Evolutionary conservation across 1,284 basidiomycete species (phyloP).

Genomic region (Xerocomus minutiporus): DNA sequence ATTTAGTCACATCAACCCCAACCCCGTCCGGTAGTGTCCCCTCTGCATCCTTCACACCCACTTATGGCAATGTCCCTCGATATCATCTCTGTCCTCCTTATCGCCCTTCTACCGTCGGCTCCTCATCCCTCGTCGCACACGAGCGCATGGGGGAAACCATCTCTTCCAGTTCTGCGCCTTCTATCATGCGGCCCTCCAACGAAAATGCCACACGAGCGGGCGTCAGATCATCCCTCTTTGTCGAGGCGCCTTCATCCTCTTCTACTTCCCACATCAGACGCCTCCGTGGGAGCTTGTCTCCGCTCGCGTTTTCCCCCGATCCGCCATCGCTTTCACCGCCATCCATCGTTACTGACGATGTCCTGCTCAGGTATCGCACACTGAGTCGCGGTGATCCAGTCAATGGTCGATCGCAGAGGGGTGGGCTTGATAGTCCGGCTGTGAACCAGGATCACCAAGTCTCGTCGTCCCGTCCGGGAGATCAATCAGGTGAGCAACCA

Average conservation of each 20-base stretch:
- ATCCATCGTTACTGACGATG: conserved; percentile 15
- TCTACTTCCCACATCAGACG: conserved; percentile 10
- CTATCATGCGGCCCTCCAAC: conserved; percentile 21
- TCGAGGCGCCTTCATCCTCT: conserved; percentile 12
- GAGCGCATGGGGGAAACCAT: conserved; percentile 14
- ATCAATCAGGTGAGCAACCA: conserved; percentile 7
- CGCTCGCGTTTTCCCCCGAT: conserved; percentile 22
- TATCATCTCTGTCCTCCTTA: conserved; percentile 22
- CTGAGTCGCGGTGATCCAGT: not conserved
- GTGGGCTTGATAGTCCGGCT: conserved; percentile 4
- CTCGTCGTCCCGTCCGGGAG: conserved; percentile 6
- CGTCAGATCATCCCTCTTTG: conserved; percentile 7
- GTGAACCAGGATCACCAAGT: conserved; percentile 3
- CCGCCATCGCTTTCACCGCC: conserved; percentile 9
- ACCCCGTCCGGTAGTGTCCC: conserved; percentile 6
- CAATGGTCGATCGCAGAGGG: conserved; percentile 6
- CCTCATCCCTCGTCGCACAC: conserved; percentile 15
- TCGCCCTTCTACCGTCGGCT: conserved; percentile 15
- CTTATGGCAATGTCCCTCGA: conserved; percentile 23
- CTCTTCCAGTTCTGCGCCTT: conserved; percentile 8
- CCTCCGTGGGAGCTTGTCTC: conserved; percentile 25
- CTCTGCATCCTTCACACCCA: conserved; percentile 18
- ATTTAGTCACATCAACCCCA: conserved; percentile 10
- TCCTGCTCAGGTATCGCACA: conserved; percentile 15
- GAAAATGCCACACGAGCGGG: conserved; percentile 12